Evolutionary conservation across 805 yeast species (phyloP).

Genomic region (Metschnikowia rubicola): DNA sequence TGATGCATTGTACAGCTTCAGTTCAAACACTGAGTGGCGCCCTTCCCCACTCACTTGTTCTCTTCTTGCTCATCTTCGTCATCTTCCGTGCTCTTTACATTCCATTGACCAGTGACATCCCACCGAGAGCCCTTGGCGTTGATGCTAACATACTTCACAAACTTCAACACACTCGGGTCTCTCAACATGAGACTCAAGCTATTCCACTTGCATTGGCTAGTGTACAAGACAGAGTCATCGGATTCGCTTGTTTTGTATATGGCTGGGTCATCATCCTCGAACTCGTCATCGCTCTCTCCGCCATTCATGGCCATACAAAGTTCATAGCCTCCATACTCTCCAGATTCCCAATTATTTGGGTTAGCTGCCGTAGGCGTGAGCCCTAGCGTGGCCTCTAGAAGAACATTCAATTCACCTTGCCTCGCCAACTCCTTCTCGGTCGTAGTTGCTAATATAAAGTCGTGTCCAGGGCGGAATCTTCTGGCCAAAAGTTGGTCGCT

Average conservation of each 20-base stretch:
- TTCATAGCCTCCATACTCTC: constrained; percentile 95
- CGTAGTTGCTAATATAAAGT: constrained; percentile 84
- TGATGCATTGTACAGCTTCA: too few species aligned
- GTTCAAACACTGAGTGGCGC: too few species aligned
- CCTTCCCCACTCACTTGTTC: too few species aligned
- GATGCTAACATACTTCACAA: constrained; percentile 86
- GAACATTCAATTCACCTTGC: constrained; percentile 36
- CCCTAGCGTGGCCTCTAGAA: constrained; percentile 76
- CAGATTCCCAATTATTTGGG: constrained; percentile 75
- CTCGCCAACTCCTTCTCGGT: constrained; percentile 39
- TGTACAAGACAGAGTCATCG: constrained; percentile 72
- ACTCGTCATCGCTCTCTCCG: constrained; percentile 45
- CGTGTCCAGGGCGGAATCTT: constrained; percentile 92
- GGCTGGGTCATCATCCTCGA: constrained; percentile 74
- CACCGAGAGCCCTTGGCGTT: constrained; percentile 89
- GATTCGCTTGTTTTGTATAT: constrained; percentile 58
- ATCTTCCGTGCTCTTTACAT: constrained; percentile 48
- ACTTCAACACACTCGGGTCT: constrained; percentile 83
- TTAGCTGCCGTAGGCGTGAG: constrained; percentile 62
- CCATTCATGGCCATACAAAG: constrained; percentile 71
- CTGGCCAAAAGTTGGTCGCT: constrained; percentile 71
- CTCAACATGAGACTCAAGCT: constrained; percentile 70
- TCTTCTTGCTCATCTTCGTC: constrained; percentile 10
- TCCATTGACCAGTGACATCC: constrained; percentile 85
- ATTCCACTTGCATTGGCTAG: constrained; percentile 84